phyloP scores from a whole-genome alignment of 345 rosid species.

The Citrus inodora region DNA sequence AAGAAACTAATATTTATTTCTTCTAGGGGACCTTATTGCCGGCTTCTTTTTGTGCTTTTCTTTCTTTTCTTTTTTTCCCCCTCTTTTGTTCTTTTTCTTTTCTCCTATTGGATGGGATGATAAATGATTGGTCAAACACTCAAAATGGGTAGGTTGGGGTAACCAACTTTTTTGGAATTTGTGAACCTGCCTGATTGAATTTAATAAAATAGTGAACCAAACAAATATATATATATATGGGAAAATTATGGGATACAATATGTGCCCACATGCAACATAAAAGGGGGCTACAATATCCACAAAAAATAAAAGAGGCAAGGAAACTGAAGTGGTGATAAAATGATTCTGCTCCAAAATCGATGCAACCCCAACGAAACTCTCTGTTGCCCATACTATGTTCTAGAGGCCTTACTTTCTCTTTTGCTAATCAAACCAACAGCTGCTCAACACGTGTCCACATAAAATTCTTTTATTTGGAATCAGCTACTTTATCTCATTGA shows the following conservation, averaged over 20 bases:
- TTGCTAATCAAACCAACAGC: background rate
- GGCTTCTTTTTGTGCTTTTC: no score
- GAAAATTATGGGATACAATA: background rate
- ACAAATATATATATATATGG: no score
- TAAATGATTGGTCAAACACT: conserved; percentile 17
- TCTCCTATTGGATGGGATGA: background rate
- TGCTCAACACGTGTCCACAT: background rate
- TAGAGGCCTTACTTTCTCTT: background rate
- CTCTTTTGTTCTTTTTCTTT: no score
- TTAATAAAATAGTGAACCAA: no score
- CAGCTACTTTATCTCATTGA: no score
- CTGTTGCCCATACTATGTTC: conserved; percentile 8
- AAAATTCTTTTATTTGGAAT: background rate
- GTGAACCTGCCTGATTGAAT: background rate
- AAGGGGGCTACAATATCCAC: background rate
- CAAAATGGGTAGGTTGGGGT: background rate
- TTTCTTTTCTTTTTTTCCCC: no score
- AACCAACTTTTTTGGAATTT: background rate
- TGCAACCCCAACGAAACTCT: conserved; percentile 12
- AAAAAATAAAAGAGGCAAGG: background rate
- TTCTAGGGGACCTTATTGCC: no score
- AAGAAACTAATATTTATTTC: no score
- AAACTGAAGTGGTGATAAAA: background rate
- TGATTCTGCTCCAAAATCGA: conserved; percentile 8
- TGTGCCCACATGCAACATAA: background rate